phyloP scores from a whole-genome alignment of 768 basidiomycete genomes.

The Agaricus blazei region DNA sequence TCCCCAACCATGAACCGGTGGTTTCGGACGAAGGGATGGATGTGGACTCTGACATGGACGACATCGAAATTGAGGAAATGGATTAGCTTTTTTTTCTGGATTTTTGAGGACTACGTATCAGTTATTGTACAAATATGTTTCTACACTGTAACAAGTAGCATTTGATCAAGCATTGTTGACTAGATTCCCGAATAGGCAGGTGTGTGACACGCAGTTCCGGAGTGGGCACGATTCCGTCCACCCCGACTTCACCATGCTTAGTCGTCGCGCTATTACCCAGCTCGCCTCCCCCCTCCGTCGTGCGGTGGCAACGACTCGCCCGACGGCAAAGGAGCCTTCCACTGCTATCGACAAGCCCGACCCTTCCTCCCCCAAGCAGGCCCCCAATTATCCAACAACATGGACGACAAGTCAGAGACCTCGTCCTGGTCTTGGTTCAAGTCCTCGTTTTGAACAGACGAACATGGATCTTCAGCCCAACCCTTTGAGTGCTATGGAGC shows the following conservation, averaged over 20 bases:
- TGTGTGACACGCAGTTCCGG: constrained; percentile 7
- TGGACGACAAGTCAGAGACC: constrained; percentile 85
- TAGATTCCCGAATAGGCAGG: constrained; percentile 5
- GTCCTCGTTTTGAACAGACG: constrained; percentile 92
- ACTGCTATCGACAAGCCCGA: constrained; percentile 14
- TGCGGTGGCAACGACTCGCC: constrained; percentile 23
- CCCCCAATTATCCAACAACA: constrained; percentile 76
- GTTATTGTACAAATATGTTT: constrained; percentile 7
- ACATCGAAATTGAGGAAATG: constrained; percentile 69
- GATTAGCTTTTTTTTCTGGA: constrained; percentile 22
- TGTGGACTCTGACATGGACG: constrained; percentile 43
- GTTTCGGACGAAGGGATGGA: constrained; percentile 53
- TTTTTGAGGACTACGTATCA: not conserved
- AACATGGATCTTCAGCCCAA: constrained; percentile 82
- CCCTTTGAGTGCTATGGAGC: constrained; percentile 86
- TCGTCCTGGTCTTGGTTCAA: constrained; percentile 52
- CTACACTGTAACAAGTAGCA: too few relatives aligned
- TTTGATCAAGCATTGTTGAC: constrained; percentile 8
- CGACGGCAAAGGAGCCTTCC: constrained; percentile 21
- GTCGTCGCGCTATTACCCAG: constrained; percentile 30
- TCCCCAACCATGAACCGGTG: constrained; percentile 78
- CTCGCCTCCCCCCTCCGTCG: constrained; percentile 24
- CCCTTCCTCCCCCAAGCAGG: constrained; percentile 44
- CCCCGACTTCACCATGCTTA: constrained; percentile 29
- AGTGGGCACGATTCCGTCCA: constrained; percentile 13